Evolutionary conservation across 2,329 filamentous ascomycete genomes (phyloP), one percentile per base, ranked within the genome.

Genomic region (Epichloe bromicola): DNA sequence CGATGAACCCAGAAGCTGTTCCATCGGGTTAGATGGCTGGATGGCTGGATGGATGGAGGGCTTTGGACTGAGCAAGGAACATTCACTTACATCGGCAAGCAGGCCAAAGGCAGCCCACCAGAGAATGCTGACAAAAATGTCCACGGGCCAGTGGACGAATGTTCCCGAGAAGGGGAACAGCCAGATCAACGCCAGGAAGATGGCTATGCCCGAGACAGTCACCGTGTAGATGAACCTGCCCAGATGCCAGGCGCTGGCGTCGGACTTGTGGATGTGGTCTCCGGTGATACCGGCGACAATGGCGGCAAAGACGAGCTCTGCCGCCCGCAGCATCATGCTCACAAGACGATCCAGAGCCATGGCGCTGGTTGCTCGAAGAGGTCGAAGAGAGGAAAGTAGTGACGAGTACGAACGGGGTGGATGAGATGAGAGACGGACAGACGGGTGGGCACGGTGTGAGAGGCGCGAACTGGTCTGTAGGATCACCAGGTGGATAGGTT

Each of bases 201-300:
- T 79, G 12, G 82, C 79, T 17, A 90, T 61, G 19, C 74, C 82
- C 3, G 86, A 82, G 39, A 89, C 74, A 17, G 87, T 78, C 61
- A 85, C 78, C 44, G 84, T 79, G 71, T 88, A 90, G 67, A 90
- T 87, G 70, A 83, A 82, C 51, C 85, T 81, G 37, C 75, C 80
- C 10, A 65, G 61, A 39, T 77, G 68, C 74, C 78, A 82, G 53
- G 71, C 66, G 49, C 73, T 71, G 37, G 71, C 65, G 20, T 69
- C 54, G 48, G 70, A 69, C 3, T 67, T 57, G 62, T 80, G 74
- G 26, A 89, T 77, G 64, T 84, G 85, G 56, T 78, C 64, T 48
- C 82, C 83, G 53, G 83, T 80, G 54, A 88, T 72, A 54, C 83
- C 85, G 23, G 83, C 80, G 48, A 88, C 81, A 54, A 88, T 83